Evolutionary conservation across 805 yeast genomes (phyloP), one percentile per base, ranked within the genome.

Genomic region (Kockiozyma suomiensis): DNA sequence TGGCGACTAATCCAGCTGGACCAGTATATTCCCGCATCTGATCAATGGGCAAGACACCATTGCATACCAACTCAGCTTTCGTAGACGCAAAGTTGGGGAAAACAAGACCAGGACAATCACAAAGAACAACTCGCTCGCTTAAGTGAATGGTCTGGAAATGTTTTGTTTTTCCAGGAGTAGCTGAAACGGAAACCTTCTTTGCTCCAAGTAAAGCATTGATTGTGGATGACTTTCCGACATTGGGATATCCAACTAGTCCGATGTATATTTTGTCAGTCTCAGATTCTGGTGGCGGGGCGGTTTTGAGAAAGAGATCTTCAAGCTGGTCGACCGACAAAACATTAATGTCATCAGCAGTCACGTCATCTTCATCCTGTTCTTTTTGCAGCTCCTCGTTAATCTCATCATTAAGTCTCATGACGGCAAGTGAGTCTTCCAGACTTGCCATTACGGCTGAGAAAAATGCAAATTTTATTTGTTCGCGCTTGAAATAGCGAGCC

Each of bases 31-130:
- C 99, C 71, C 98, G 83, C 63, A 94, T 80, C 75, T 94, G 99
- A 76, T 94, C 99, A 69, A 94, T 94, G 21, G 99, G 99, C 58
- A 94, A 80, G n/a, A 94, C 97, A 81, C 99, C 99, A 71, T 91
- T 90, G 78, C 97, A 91, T 0, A 94, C 99, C 70, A 94, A 81
- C 70, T 94, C 99, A 68, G 96, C 98, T 70, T 91, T 92, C 25
- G 97, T 89, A 72, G 88, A 89, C 5, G 98, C 98, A 73, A 94
- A 94, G 70, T 93, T 94, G 25, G 99, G 99, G 79, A 94, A 94
- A 17, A 94, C 99, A 63, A 94, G 80, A 82, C 99, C 99, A 1
- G 99, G 99, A 79, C 99, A 94, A 80, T 94, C 99, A 76, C 98
- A 94, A 54, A 94, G 79, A 67, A 91, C 81, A 1, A 94, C 94